Evolutionary conservation across 345 rosid species (phyloP).

Genomic region (Aquilaria malaccensis): DNA sequence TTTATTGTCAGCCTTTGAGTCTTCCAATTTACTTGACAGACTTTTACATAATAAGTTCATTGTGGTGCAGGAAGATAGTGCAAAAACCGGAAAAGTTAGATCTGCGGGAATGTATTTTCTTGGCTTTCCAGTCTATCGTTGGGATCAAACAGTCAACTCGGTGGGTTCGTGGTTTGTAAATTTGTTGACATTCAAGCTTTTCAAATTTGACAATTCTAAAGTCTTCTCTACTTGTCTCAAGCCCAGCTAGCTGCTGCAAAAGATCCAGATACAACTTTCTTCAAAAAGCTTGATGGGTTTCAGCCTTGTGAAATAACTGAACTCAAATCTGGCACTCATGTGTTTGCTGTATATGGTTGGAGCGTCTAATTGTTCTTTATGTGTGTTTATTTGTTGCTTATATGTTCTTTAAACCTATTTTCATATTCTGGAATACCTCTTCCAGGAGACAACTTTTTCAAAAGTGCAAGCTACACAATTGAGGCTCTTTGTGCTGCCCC

Average conservation of each 20-base stretch:
- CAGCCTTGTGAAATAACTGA: constrained; percentile 92
- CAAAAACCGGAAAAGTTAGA: constrained; percentile 71
- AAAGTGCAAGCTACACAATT: constrained; percentile 77
- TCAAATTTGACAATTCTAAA: constrained; percentile 11
- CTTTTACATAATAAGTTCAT: not conserved
- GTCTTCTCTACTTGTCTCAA: constrained; percentile 10
- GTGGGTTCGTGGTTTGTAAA: constrained; percentile 34
- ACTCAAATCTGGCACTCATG: constrained; percentile 83
- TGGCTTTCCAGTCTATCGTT: constrained; percentile 87
- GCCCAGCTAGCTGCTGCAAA: constrained; percentile 71
- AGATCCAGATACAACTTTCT: constrained; percentile 90
- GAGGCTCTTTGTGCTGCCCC: constrained; percentile 84
- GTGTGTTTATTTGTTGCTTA: constrained; percentile 7
- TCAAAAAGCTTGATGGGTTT: constrained; percentile 89
- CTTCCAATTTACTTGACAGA: not conserved
- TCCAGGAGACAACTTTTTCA: constrained; percentile 95
- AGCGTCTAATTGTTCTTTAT: constrained; percentile 16
- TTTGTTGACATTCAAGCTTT: constrained; percentile 1
- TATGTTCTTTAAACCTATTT: constrained; percentile 11
- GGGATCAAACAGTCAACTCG: constrained; percentile 71
- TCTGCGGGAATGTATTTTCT: constrained; percentile 99
- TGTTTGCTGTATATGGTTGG: constrained; percentile 94
- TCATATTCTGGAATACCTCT: constrained; percentile 13
- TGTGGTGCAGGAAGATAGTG: constrained; percentile 71
- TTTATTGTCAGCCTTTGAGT: not conserved